Conservation (phyloP, 2,329 filamentous ascomycete species). For the Dendryphion nanum region DNA sequence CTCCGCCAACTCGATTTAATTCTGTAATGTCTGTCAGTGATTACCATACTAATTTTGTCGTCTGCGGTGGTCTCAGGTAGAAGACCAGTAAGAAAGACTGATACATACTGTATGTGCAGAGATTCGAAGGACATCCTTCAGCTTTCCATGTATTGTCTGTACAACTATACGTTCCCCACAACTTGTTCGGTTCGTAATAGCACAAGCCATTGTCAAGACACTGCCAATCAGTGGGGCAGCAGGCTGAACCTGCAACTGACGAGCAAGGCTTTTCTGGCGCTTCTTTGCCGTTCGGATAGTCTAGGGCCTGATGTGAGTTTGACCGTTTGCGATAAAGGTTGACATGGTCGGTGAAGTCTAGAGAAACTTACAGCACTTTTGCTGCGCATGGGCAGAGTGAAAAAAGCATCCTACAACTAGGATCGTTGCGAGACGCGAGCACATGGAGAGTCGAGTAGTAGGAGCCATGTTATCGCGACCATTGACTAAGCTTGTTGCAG, state of each 20-base stretch:
- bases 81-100: not conserved
- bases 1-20: conserved; percentile 23
- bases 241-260: conserved; percentile 30
- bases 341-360: too few species aligned
- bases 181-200: conserved; percentile 22
- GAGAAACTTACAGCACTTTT: too few species aligned
- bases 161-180: conserved; percentile 36
- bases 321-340: not conserved
- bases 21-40: conserved; percentile 15
- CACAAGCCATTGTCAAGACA: conserved; percentile 40
- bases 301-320: conserved; percentile 11
- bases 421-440: too few species aligned
- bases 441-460: too few species aligned
- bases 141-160: conserved; percentile 35
- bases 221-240: conserved; percentile 36
- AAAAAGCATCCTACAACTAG: too few species aligned
- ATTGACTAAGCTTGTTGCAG: too few species aligned
- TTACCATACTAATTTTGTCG: too few species aligned
- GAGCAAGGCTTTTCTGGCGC: conserved; percentile 36
- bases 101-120: conserved; percentile 34
- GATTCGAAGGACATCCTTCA: conserved; percentile 29
- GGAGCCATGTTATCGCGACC: too few species aligned
- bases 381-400: too few species aligned
- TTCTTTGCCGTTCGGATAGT: conserved; percentile 32
- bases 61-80: too few species aligned